Evolutionary conservation across 2,329 filamentous ascomycete species (phyloP).

Genomic region (Botrytis fragariae): DNA sequence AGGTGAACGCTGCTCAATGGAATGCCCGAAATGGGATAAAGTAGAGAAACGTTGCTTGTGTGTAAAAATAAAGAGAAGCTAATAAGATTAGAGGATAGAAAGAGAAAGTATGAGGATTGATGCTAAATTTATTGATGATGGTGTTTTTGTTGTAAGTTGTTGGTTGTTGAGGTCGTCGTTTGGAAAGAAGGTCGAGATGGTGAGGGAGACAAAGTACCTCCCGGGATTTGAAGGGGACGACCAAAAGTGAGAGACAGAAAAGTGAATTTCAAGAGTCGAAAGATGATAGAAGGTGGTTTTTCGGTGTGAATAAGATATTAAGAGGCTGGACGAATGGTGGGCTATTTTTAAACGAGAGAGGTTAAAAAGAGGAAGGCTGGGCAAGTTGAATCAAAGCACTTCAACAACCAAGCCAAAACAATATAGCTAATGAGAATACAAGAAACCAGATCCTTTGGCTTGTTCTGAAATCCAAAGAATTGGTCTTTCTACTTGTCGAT

Average conservation of each 20-base stretch:
- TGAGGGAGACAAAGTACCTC: neutral
- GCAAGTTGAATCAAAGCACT: slow-evolving; percentile 1
- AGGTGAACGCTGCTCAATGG: slow-evolving; percentile 30
- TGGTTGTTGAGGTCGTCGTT: neutral
- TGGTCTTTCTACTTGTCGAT: neutral
- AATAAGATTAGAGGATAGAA: neutral
- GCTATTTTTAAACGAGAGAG: slow-evolving; percentile 15
- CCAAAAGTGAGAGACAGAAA: neutral
- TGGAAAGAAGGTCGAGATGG: neutral
- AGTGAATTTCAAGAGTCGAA: slow-evolving; percentile 15
- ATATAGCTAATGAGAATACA: neutral
- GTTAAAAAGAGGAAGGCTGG: slow-evolving; percentile 16
- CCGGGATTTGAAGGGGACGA: too few species aligned
- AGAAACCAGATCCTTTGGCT: neutral
- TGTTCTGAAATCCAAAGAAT: neutral
- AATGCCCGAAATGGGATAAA: slow-evolving; percentile 23
- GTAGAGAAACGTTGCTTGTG: neutral
- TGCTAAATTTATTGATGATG: slow-evolving; percentile 17
- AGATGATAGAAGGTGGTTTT: neutral
- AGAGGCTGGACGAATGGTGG: slow-evolving; percentile 17
- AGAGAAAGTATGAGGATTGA: slow-evolving; percentile 3
- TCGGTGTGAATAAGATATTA: slow-evolving; percentile 13
- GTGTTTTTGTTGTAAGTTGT: slow-evolving; percentile 2
- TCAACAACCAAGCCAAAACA: neutral
- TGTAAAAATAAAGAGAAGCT: neutral